These are phyloP conservation scores for Theileria equi DNA, from an alignment of 169 alveolate species.

Conservation along the genomic window DNA sequence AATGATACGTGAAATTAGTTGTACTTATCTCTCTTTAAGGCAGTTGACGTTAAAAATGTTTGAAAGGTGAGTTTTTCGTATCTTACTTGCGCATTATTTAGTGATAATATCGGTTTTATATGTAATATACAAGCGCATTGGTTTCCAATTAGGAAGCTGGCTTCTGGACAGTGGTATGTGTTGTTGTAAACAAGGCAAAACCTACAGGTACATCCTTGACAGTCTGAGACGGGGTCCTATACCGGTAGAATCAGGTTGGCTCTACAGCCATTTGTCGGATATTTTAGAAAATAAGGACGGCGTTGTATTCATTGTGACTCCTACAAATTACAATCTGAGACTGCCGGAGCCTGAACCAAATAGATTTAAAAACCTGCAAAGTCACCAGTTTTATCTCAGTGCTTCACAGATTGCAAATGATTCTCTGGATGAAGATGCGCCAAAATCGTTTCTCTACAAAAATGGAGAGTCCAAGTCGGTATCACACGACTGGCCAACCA, in stretches of 20 bases:
- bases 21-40: conserved; percentile 33
- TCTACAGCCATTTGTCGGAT: conserved; percentile 19
- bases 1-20: conserved; percentile 18
- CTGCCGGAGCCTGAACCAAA: conserved; percentile 45
- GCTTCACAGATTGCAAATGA: conserved; percentile 6
- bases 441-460: conserved; percentile 5
- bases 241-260: conserved; percentile 21
- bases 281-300: conserved; percentile 24
- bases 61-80: conserved; percentile 9
- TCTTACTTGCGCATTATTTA: background rate
- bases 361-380: background rate
- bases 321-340: conserved; percentile 3
- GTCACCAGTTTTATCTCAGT: conserved; percentile 41
- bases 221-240: conserved; percentile 53
- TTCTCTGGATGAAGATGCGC: conserved; percentile 10
- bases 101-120: conserved; percentile 36
- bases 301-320: conserved; percentile 21
- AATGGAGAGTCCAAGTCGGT: conserved; percentile 11
- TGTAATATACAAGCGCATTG: conserved; percentile 50
- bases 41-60: conserved; percentile 44
- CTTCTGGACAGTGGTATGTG: conserved; percentile 30
- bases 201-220: conserved; percentile 55
- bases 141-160: conserved; percentile 49
- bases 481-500: conserved; percentile 57
- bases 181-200: background rate